Base-by-base conservation (phyloP, 2,329 filamentous ascomycete species). In the Zymoseptoria crescenta region DNA sequence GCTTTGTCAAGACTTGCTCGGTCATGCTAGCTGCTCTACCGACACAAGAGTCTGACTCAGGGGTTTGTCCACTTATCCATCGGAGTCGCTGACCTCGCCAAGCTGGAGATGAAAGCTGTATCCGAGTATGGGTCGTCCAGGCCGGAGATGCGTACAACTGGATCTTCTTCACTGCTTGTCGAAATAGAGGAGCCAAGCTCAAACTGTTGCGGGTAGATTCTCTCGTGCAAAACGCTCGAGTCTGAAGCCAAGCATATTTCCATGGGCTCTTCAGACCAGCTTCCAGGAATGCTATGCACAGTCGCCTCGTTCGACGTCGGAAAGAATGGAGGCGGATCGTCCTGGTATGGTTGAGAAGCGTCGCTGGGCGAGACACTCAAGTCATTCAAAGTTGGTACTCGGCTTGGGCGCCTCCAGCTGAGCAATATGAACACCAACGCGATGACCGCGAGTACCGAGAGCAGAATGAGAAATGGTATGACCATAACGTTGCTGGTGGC, bases 121-220 rank as follows among this genome's bases (percentile, higher is more conserved):
- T 63, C 61, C 13, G 58, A 45, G 54, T 63, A 64, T 3, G 61
- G 62, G 41, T 64, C 61, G 19, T 61, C 60, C 1, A 64, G 54
- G 3, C 56, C 61, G 29, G 56, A 63, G 54, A 64, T 59, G 35
- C 60, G 53, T 1, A 54, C 53, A 4, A 54, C 58, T 16, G 51
- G 35, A 16, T 59, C 52, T 35, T 62, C 58, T 48, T 56, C 59
- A 49, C 35, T 30, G 49, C 52, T 56, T 4, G 35, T 48, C n/a
- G 19, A 30, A 3, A 19, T 8, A 2, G 30, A 20, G 9, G 35
- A 56, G 27, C n/a, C 48, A 13, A 48, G 27, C 8, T 35, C 41
- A 41, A 45, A 16, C 28, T 55, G 48, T 30, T 19, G 29, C 49
- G 35, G 13, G 58, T 54, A 7, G 54, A 45, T 13, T 56, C 21